Evolutionary conservation across 2,329 filamentous ascomycete genomes (phyloP).

Genomic region (Phyllosticta citribraziliensis): DNA sequence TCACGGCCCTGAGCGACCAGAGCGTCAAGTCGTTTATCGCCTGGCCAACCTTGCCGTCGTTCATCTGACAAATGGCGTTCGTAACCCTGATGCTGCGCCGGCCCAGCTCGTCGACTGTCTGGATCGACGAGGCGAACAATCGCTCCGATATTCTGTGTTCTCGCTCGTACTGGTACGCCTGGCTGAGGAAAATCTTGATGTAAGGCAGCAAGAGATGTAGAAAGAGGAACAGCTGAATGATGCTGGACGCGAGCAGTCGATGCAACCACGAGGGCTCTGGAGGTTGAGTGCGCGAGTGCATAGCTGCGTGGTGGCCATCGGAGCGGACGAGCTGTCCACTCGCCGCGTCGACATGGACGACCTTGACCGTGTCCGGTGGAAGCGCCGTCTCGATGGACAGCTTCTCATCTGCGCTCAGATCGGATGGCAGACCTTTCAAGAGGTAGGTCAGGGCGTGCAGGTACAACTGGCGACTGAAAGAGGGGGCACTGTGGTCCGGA

Average conservation of each 20-base stretch:
- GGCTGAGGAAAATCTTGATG: constrained; percentile 43
- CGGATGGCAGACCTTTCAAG: constrained; percentile 50
- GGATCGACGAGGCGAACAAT: constrained; percentile 42
- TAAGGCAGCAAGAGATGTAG: constrained; percentile 54
- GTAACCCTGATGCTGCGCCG: constrained; percentile 43
- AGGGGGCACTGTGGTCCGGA: constrained; percentile 24
- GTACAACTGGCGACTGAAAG: constrained; percentile 53
- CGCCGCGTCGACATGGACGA: constrained; percentile 14
- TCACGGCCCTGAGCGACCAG: constrained; percentile 55
- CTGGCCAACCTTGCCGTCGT: constrained; percentile 55
- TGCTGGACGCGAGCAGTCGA: constrained; percentile 44
- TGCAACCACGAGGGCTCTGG: constrained; percentile 45
- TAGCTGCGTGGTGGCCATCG: constrained; percentile 2
- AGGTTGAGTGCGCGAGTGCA: neutral
- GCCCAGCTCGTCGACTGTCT: constrained; percentile 45
- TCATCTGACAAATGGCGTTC: constrained; percentile 48
- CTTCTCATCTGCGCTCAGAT: constrained; percentile 47
- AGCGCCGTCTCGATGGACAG: constrained; percentile 43
- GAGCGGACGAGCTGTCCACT: constrained; percentile 12
- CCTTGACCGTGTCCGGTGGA: constrained; percentile 26
- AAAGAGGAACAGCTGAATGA: constrained; percentile 51
- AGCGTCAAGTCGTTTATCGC: constrained; percentile 44
- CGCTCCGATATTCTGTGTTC: constrained; percentile 55
- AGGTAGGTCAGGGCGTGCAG: constrained; percentile 55
- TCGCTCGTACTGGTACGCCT: constrained; percentile 53